Evolutionary conservation across 768 basidiomycete genomes (phyloP).

Genomic region (Auriculariales sp.): DNA sequence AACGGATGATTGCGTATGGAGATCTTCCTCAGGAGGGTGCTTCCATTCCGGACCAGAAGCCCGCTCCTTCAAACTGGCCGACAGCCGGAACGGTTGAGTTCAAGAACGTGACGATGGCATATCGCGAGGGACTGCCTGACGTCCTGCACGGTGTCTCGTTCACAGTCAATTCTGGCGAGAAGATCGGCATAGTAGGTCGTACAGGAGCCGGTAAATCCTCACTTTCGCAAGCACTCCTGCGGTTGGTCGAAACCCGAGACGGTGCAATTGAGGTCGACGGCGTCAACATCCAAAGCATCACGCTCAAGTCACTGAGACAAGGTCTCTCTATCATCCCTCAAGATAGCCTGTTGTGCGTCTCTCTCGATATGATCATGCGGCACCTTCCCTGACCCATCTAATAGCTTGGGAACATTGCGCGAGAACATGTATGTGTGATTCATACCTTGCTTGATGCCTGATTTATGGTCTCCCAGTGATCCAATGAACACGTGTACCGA

Average conservation of each 20-base stretch:
- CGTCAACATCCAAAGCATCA: slow-evolving; percentile 34
- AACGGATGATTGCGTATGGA: slow-evolving; percentile 54
- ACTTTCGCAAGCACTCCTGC: neutral
- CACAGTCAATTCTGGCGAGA: slow-evolving; percentile 43
- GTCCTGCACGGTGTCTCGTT: slow-evolving; percentile 51
- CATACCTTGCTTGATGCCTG: neutral
- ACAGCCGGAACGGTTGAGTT: slow-evolving; percentile 40
- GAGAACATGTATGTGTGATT: slow-evolving; percentile 24
- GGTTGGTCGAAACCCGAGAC: slow-evolving; percentile 36
- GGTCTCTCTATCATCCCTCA: slow-evolving; percentile 57
- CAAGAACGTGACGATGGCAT: slow-evolving; percentile 37
- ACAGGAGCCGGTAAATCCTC: slow-evolving; percentile 26
- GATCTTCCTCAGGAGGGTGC: slow-evolving; percentile 44
- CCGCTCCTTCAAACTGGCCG: slow-evolving; percentile 37
- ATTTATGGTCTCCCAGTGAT: slow-evolving; percentile 23
- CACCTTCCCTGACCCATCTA: too few relatives aligned
- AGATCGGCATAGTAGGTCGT: slow-evolving; percentile 38
- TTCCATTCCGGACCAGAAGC: slow-evolving; percentile 19
- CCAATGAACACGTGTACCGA: slow-evolving; percentile 39
- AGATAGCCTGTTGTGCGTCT: slow-evolving; percentile 32
- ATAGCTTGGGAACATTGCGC: slow-evolving; percentile 27
- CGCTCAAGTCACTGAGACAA: slow-evolving; percentile 36
- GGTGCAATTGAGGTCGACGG: slow-evolving; percentile 50
- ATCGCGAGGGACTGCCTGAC: slow-evolving; percentile 48
- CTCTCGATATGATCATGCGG: neutral